These are phyloP conservation scores for Coemansia sp. DNA, from an alignment of 192 early-diverging fungal species.

Conservation along the genomic window DNA sequence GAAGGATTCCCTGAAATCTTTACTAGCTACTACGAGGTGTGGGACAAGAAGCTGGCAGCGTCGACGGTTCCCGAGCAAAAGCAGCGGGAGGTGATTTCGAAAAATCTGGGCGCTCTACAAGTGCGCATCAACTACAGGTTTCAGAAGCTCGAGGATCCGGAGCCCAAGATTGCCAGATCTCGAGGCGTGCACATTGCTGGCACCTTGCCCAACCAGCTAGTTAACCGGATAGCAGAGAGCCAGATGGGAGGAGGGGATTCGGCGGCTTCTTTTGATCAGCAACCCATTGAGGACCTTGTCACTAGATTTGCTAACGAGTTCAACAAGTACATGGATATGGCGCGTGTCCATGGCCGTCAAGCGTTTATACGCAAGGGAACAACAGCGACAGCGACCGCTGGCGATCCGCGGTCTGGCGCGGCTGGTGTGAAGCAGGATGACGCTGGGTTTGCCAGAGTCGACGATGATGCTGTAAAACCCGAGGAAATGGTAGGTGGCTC, in stretches of 20 bases:
- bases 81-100: conserved; percentile 57
- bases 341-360: conserved; percentile 17
- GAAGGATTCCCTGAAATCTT: conserved; percentile 69
- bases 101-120: conserved; percentile 70
- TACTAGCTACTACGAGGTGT: conserved; percentile 75
- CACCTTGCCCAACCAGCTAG: conserved; percentile 37
- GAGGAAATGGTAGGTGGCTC: not conserved
- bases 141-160: conserved; percentile 56
- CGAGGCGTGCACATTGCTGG: conserved; percentile 43
- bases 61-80: conserved; percentile 63
- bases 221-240: conserved; percentile 16
- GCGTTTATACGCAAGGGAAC: conserved; percentile 28
- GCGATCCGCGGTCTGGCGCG: not conserved
- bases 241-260: conserved; percentile 8
- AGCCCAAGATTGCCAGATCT: conserved; percentile 38
- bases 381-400: not conserved
- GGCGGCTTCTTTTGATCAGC: conserved; percentile 6
- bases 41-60: conserved; percentile 67
- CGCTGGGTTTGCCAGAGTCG: conserved; percentile 42
- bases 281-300: conserved; percentile 44
- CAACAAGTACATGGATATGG: conserved; percentile 41
- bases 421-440: not conserved
- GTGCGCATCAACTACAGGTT: conserved; percentile 68
- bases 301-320: conserved; percentile 48
- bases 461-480: conserved; percentile 31